Conservation (phyloP, 2,329 filamentous ascomycete species). For the Aspergillus sp. region DNA sequence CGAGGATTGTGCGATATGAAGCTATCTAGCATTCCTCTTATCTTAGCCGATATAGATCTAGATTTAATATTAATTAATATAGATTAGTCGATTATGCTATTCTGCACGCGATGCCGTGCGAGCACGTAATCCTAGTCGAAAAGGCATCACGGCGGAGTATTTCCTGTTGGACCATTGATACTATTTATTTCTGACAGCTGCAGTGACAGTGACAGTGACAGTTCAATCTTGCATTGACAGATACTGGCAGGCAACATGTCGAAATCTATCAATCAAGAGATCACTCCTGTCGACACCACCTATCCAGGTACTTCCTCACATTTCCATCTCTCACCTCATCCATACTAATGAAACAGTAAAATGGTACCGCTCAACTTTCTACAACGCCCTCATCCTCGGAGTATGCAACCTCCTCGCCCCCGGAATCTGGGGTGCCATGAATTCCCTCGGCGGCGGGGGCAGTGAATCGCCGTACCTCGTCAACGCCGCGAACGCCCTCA, state of each 20-base stretch:
- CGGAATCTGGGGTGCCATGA: slow-evolving; percentile 71
- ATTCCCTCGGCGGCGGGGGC: slow-evolving; percentile 66
- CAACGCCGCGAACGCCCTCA: slow-evolving; percentile 66
- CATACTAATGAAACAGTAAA: background rate
- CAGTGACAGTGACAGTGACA: too few species aligned
- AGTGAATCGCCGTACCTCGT: slow-evolving; percentile 61
- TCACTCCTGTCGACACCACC: too few species aligned
- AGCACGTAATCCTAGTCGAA: slow-evolving; percentile 27
- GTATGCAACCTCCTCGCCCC: slow-evolving; percentile 67
- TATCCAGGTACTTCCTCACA: background rate
- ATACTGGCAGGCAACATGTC: too few species aligned
- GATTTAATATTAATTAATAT: too few species aligned
- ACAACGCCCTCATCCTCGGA: slow-evolving; percentile 67
- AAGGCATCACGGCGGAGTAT: slow-evolving; percentile 8
- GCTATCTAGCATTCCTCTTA: too few species aligned
- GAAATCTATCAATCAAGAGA: too few species aligned
- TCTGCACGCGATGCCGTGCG: slow-evolving; percentile 17
- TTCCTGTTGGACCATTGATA: too few species aligned
- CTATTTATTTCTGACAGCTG: too few species aligned
- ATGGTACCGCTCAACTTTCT: slow-evolving; percentile 69
- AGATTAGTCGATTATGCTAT: too few species aligned
- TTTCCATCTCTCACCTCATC: background rate
- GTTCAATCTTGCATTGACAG: too few species aligned
- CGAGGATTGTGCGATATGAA: too few species aligned
- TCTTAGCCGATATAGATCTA: too few species aligned